A percentile compares a stretch with the other conserved stretches of the same genome.
Conservation (phyloP, 805 yeast species). For the Yamadazyma olivae region DNA sequence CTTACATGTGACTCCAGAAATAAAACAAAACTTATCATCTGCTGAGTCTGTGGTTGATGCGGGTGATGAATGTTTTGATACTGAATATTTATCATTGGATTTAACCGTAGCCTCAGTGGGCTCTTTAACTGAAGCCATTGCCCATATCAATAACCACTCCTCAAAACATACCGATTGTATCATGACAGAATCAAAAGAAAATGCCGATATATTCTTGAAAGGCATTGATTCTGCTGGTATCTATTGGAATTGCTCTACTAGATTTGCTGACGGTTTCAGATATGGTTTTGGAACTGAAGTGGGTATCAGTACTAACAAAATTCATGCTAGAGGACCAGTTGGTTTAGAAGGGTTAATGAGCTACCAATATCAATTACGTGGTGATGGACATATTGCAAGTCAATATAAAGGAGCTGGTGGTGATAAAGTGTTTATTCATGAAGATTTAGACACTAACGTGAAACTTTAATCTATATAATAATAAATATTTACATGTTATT, state of each 20-base stretch:
- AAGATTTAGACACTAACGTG: conserved; percentile 28
- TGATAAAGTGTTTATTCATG: conserved; percentile 68
- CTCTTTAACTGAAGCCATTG: conserved; percentile 68
- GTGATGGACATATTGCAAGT: conserved; percentile 88
- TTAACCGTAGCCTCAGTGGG: conserved; percentile 68
- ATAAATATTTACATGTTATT: no score
- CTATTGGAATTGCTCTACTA: conserved; percentile 94
- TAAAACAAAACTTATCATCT: conserved; percentile 30
- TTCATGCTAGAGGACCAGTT: conserved; percentile 98
- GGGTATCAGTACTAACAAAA: conserved; percentile 94
- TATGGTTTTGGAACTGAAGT: conserved; percentile 99
- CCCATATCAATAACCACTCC: conserved; percentile 85
- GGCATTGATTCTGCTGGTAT: conserved; percentile 95
- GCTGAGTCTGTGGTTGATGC: conserved; percentile 40
- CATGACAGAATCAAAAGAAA: conserved; percentile 67
- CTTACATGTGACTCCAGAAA: conserved; percentile 60
- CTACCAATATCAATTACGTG: conserved; percentile 90
- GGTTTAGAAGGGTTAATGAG: conserved; percentile 96
- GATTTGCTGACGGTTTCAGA: conserved; percentile 98
- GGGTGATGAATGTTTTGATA: conserved; percentile 67
- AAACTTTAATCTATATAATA: background rate
- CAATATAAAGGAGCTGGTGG: conserved; percentile 97
- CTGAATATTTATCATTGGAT: conserved; percentile 81
- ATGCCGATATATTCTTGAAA: conserved; percentile 74
- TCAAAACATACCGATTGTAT: conserved; percentile 96